A percentile compares a stretch with the other conserved stretches of the same genome.
These are phyloP conservation scores for Zygoascus bituminiphila DNA, from an alignment of 805 yeast species.

Conservation along the genomic window DNA sequence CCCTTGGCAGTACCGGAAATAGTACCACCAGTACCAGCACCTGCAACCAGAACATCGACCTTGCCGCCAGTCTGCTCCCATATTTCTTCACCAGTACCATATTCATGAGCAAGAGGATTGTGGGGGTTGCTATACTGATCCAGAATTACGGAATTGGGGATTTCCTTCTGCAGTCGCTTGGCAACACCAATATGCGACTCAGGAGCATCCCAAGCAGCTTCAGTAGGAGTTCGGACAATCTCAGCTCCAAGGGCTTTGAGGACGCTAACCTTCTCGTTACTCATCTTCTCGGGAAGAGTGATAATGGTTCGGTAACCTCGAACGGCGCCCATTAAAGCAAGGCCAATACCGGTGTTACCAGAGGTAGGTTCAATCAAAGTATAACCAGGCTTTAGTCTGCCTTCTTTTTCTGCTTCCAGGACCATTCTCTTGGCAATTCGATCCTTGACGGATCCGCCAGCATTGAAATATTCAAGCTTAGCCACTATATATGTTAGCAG, in stretches of 20 bases:
- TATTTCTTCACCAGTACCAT: conserved; percentile 78
- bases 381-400: conserved; percentile 74
- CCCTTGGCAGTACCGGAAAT: conserved; percentile 73
- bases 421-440: conserved; percentile 84
- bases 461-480: conserved; percentile 74
- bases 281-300: conserved; percentile 87
- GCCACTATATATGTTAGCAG: no score
- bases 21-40: conserved; percentile 95
- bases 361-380: conserved; percentile 85
- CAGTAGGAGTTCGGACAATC: conserved; percentile 84
- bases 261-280: conserved; percentile 82
- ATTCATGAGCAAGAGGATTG: conserved; percentile 78
- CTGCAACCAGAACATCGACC: conserved; percentile 70
- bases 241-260: conserved; percentile 86
- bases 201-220: conserved; percentile 89
- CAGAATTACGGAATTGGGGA: conserved; percentile 74
- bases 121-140: conserved; percentile 75
- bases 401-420: conserved; percentile 71
- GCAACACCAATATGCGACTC: conserved; percentile 90
- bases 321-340: conserved; percentile 80
- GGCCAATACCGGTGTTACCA: conserved; percentile 87
- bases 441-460: conserved; percentile 87
- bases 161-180: conserved; percentile 66
- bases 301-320: conserved; percentile 81
- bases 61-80: conserved; percentile 72